Evolutionary conservation across 345 rosid species (phyloP).

Genomic region (Eucalyptus dawsonii): DNA sequence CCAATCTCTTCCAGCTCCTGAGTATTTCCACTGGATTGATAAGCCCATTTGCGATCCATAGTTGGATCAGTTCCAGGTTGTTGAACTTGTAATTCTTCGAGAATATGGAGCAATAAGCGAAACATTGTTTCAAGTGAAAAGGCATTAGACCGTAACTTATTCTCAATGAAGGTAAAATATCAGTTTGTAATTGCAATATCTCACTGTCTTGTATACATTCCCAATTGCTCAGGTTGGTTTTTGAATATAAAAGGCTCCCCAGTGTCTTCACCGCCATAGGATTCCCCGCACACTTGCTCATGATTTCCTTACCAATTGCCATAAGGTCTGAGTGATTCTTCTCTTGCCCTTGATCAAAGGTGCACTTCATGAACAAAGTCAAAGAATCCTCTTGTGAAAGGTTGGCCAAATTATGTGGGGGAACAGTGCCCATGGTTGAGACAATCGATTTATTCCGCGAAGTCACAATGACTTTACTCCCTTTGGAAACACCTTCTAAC

Average conservation of each 20-base stretch:
- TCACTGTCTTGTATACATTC: neutral
- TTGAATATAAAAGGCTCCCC: neutral
- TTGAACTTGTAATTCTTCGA: conserved; percentile 4
- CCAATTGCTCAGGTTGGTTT: neutral
- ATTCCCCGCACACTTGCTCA: neutral
- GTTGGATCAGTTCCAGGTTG: neutral
- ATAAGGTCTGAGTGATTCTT: neutral
- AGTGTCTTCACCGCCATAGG: conserved; percentile 2
- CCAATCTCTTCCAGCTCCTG: neutral
- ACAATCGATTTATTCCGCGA: neutral
- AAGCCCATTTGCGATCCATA: conserved; percentile 1
- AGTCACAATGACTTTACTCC: conserved; percentile 1
- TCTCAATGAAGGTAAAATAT: neutral
- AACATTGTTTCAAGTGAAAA: conserved; percentile 17
- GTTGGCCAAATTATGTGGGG: neutral
- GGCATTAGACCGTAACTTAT: conserved; percentile 21
- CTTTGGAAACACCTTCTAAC: neutral
- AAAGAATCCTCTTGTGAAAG: neutral
- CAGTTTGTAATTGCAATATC: neutral
- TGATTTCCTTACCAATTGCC: neutral
- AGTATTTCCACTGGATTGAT: neutral
- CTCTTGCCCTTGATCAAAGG: neutral
- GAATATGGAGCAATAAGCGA: conserved; percentile 17
- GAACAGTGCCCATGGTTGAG: neutral
- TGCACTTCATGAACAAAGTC: neutral